Evolutionary conservation across 371 early-diverging fungal genomes (phyloP), one percentile per base, ranked within the genome.

Genomic region (Lichtheimia corymbifera): DNA sequence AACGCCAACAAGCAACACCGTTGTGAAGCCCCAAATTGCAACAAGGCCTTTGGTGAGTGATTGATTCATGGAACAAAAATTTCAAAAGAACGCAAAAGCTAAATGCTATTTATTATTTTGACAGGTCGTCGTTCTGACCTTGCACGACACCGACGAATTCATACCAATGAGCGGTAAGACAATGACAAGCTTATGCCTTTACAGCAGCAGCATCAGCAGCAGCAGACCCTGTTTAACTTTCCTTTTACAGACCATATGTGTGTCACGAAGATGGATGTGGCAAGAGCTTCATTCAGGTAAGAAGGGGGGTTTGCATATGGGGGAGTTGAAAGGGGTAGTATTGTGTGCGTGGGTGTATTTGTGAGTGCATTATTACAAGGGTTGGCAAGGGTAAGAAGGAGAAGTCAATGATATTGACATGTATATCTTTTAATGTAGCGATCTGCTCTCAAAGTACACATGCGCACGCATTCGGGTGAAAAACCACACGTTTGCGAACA

Each of bases 401-500:
- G 5, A 2, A 22, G 22, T 47, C 22, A 47, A 7, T 47, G n/a
- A 47, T 11, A 47, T 47, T 15, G 47, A n/a, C 12, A n/a, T 47
- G 45, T n/a, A 15, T 45, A 4, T 28, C 35, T 25, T 53, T 25
- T 22, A 25, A 7, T 18, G 67, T 88, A 92, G 82, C 82, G 88
- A 18, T 92, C 92, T 11, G 92, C 92, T 30, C 77, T 92, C 61
- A 90, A 87, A 2, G 91, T 91, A 17, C 93, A 91, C 68, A 70
- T 83, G 54, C 81, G 92, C 57, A 91, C 92, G 0, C 92, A 91
- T 71, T 84, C 92, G 4, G 92, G 92, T n/a, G 92, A 91, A 66
- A 73, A 86, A 55, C 92, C 92, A 17, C 92, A 90, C 64, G 65
- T 77, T 28, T 91, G 92, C 62, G 85, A 87, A 65, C 73, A 77